Evolutionary conservation across 495 filamentous ascomycete species (phyloP).

Genomic region (Letharia columbiana): DNA sequence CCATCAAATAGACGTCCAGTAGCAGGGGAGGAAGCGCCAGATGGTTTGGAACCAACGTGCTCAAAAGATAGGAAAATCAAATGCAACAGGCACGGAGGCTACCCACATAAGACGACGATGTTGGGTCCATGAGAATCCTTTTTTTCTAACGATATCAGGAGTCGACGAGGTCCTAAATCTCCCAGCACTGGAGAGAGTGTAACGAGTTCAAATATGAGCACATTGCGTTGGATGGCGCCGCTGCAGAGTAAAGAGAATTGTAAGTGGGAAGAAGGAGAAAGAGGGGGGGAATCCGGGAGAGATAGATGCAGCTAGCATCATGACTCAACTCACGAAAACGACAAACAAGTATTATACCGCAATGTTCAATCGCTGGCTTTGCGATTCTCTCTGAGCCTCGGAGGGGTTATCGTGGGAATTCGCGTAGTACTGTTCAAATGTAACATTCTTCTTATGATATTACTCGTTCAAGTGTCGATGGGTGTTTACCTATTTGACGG

Average conservation of each 20-base stretch:
- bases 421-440: neutral
- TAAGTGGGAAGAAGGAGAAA: too few relatives aligned
- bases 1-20: neutral
- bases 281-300: neutral
- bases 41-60: neutral
- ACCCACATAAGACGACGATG: neutral
- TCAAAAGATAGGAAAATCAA: neutral
- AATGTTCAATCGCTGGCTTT: too few relatives aligned
- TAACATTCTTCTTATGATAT: neutral
- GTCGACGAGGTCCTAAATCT: slow-evolving; percentile 19
- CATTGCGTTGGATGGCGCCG: neutral
- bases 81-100: neutral
- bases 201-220: slow-evolving; percentile 34
- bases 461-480: neutral
- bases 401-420: too few relatives aligned
- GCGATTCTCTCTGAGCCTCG: too few relatives aligned
- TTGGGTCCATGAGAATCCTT: neutral
- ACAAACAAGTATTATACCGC: too few relatives aligned
- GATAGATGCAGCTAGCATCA: neutral
- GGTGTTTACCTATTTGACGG: neutral
- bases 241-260: neutral
- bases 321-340: too few relatives aligned
- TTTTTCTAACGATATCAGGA: slow-evolving; percentile 9
- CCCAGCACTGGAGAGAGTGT: slow-evolving; percentile 28
- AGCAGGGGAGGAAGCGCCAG: neutral